Conservation (phyloP, 768 basidiomycete genomes). For the Candolleomyces efflorescens region DNA sequence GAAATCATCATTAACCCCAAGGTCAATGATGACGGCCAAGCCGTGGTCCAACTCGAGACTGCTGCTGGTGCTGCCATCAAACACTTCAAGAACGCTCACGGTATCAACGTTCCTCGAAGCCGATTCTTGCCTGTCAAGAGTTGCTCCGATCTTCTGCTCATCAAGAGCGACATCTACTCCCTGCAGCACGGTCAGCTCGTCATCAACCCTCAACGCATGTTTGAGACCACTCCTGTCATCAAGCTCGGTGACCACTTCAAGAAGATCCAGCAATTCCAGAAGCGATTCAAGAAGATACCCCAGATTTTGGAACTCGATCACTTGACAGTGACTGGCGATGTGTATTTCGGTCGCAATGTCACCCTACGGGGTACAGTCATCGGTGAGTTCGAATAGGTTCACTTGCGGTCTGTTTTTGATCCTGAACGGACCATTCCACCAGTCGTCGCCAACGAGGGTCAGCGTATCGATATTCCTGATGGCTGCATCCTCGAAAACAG, state of each 20-base stretch:
- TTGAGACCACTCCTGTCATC: conserved; percentile 89
- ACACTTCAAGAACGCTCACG: conserved; percentile 88
- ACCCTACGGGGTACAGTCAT: conserved; percentile 90
- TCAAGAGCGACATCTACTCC: conserved; percentile 92
- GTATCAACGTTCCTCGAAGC: conserved; percentile 90
- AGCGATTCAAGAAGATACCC: conserved; percentile 93
- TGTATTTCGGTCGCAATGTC: conserved; percentile 84
- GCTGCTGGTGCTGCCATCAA: conserved; percentile 94
- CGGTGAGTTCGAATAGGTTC: conserved; percentile 27
- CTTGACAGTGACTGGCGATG: conserved; percentile 89
- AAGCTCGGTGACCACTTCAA: conserved; percentile 97
- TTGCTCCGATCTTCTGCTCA: conserved; percentile 83
- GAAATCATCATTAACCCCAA: conserved; percentile 96
- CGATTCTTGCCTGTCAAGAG: conserved; percentile 92
- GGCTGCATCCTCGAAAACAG: conserved; percentile 77
- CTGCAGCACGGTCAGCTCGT: conserved; percentile 84
- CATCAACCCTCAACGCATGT: conserved; percentile 80
- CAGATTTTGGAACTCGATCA: conserved; percentile 90
- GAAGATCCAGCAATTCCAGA: conserved; percentile 91
- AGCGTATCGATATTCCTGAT: conserved; percentile 80
- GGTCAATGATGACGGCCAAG: conserved; percentile 78
- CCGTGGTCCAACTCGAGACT: conserved; percentile 88
- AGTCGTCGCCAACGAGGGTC: conserved; percentile 79
- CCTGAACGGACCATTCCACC: background rate
- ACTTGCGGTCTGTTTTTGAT: background rate